These are phyloP conservation scores for Acanthamoeba healyi DNA, from an alignment of 208 protist species.

Conservation along the genomic window DNA sequence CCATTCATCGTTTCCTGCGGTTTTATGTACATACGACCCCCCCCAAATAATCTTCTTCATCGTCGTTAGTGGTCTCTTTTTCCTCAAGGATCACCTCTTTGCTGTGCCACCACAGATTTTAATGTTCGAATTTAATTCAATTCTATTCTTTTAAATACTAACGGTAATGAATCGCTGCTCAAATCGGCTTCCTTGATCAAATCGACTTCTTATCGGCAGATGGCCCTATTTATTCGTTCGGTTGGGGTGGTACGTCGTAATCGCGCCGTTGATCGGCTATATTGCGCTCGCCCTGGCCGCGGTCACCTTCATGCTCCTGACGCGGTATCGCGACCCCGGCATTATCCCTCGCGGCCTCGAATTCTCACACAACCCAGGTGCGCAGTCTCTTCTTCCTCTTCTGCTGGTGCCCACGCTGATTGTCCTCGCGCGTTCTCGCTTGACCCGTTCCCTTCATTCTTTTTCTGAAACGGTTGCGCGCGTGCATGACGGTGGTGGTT, in stretches of 20 bases:
- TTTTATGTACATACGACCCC: background rate
- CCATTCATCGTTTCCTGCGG: constrained; percentile 17
- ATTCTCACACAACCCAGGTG: constrained; percentile 45
- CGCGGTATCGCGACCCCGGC: constrained; percentile 41
- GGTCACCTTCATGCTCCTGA: constrained; percentile 41
- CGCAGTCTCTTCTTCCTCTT: background rate
- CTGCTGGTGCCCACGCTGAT: no score
- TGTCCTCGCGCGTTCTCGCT: background rate
- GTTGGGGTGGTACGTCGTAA: constrained; percentile 19
- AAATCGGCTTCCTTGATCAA: background rate
- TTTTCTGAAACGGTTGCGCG: background rate
- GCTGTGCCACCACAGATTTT: no score
- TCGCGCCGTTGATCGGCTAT: background rate
- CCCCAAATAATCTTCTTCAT: background rate
- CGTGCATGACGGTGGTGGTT: background rate
- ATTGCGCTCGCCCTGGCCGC: background rate
- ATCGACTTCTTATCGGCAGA: background rate
- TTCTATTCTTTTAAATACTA: background rate
- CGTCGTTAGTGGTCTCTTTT: background rate
- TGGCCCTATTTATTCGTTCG: constrained; percentile 46
- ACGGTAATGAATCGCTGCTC: background rate
- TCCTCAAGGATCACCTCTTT: background rate
- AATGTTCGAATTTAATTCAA: no score
- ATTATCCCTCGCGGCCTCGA: constrained; percentile 70
- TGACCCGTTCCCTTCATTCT: background rate